Percentiles rank a stretch among this genome's conserved stretches.
Conservation (phyloP, 2,329 filamentous ascomycete genomes). For the Fusarium mundagurra region DNA sequence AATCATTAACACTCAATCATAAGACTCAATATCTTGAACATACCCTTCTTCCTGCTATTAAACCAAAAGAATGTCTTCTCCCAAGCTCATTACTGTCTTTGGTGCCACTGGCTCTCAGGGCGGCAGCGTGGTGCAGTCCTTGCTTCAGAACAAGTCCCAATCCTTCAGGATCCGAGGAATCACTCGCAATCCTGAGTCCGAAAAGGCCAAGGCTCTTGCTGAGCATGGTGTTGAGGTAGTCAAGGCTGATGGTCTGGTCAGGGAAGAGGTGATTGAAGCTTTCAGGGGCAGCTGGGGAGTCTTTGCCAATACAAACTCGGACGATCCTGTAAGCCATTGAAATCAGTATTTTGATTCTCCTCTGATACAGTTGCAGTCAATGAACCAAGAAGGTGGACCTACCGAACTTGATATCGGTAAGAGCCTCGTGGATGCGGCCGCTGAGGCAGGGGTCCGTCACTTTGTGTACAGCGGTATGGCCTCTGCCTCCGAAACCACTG, state of each 20-base stretch:
- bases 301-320: slow-evolving; percentile 48
- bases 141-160: slow-evolving; percentile 44
- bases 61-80: slow-evolving; percentile 35
- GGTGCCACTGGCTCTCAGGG: slow-evolving; percentile 47
- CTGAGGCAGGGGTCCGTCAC: slow-evolving; percentile 47
- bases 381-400: slow-evolving; percentile 41
- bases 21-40: neutral
- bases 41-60: neutral
- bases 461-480: slow-evolving; percentile 51
- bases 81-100: slow-evolving; percentile 46
- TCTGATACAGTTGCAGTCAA: slow-evolving; percentile 27
- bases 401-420: slow-evolving; percentile 51
- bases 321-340: slow-evolving; percentile 41
- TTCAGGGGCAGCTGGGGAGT: slow-evolving; percentile 48
- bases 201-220: slow-evolving; percentile 42
- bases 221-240: slow-evolving; percentile 45
- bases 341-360: neutral
- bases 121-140: slow-evolving; percentile 44
- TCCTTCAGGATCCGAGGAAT: slow-evolving; percentile 44
- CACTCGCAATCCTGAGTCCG: slow-evolving; percentile 43
- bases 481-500: slow-evolving; percentile 46
- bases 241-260: slow-evolving; percentile 43
- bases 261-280: slow-evolving; percentile 38
- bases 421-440: slow-evolving; percentile 47
- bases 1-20: neutral